Evolutionary conservation across 1,284 basidiomycete genomes (phyloP).

Genomic region (Cutaneotrichosporon dermatis): DNA sequence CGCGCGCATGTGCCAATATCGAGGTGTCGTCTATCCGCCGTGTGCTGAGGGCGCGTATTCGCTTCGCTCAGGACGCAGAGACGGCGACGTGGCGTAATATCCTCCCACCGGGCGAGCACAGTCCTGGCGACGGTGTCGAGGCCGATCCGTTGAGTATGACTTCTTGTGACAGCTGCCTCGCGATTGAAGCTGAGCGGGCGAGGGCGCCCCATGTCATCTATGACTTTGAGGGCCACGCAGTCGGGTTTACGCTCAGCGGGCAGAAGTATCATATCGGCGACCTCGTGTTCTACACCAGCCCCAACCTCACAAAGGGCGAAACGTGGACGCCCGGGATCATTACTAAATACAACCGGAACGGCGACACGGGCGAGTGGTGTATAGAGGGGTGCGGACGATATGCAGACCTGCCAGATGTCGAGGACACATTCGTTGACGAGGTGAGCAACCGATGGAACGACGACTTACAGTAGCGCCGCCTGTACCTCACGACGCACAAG

Average conservation of each 20-base stretch:
- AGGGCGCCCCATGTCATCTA: background rate
- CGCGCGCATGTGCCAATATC: background rate
- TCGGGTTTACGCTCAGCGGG: background rate
- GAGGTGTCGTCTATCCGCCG: background rate
- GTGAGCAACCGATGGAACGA: background rate
- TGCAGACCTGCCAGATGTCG: background rate
- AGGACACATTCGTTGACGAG: background rate
- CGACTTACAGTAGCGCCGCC: slow-evolving; percentile 7
- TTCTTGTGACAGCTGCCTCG: slow-evolving; percentile 6
- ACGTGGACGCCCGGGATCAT: slow-evolving; percentile 22
- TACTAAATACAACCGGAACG: background rate
- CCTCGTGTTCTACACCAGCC: slow-evolving; percentile 19
- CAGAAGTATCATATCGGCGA: slow-evolving; percentile 20
- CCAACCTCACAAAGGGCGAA: slow-evolving; percentile 3
- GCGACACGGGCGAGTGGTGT: background rate
- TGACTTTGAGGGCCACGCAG: no score
- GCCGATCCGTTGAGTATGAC: background rate
- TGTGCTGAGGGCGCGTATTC: background rate
- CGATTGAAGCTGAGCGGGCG: background rate
- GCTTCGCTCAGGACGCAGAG: background rate
- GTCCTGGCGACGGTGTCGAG: background rate
- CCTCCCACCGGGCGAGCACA: background rate
- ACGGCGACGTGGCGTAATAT: background rate
- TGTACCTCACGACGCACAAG: slow-evolving; percentile 2
- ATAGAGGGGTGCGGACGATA: slow-evolving; percentile 3